Evolutionary conservation across 306 rosid species (phyloP), one percentile per base, ranked within the genome.

Genomic region (Abrus pulchellus): DNA sequence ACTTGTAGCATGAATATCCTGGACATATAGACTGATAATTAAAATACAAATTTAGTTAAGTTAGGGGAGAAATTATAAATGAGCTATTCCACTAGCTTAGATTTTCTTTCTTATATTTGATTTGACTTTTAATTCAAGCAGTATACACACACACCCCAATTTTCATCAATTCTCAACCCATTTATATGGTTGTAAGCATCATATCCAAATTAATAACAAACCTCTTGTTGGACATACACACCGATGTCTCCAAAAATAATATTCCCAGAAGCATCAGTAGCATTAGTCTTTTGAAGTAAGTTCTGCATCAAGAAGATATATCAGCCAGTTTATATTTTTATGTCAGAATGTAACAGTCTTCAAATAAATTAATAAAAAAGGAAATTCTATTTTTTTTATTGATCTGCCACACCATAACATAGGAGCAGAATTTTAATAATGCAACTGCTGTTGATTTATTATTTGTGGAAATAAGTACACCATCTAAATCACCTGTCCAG

Each of bases 181-280:
- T 75, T 80, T 68, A 34, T 67, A 79, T 50, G 60, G 32, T 69
- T 59, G 65, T 29, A 75, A 69, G 28, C 52, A 63, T 50, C 60
- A 56, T 65, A 76, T 73, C 50, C 66, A 86, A 49, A 49, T 20
- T 28, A 72, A 65, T 62, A 59, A 80, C 95, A 74, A 83, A 91
- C 99, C 99, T 93, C 97, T 87, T 89, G 94, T 83, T 93, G 99
- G 88, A 82, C 83, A 83, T 86, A 82, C 53, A 90, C 97, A 27
- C 99, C 99, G 74, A 96, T 85, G 82, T 93, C 99, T 76, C 98
- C 92, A 28, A 83, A 75, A 60, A 90, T 80, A 76, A 66, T 10
- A 68, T 96, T 96, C 76, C 98, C 98, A 2, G 99, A 96, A 47
- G 98, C 97, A 92, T 96, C 98, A 6, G 87, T 93, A 43, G 94